Conservation (phyloP, 1,284 basidiomycete species). For the Sanghuangporus baumii region DNA sequence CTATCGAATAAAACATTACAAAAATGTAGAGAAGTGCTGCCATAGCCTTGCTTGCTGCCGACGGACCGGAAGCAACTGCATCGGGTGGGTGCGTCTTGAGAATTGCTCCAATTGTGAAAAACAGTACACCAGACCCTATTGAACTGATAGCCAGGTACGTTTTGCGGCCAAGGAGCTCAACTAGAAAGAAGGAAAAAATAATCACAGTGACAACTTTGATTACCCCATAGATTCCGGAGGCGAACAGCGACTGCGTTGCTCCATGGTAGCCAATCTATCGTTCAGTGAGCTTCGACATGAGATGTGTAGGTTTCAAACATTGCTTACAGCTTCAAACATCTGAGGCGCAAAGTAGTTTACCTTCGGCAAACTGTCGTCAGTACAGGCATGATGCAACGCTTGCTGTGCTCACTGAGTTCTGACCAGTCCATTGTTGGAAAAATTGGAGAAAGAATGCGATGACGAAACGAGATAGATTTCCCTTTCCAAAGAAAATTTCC, state of each 20-base stretch:
- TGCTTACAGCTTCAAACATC: conserved; percentile 59
- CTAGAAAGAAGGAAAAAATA: conserved; percentile 54
- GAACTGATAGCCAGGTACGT: conserved; percentile 61
- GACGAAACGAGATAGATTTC: conserved; percentile 65
- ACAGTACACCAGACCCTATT: conserved; percentile 49
- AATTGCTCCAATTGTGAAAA: conserved; percentile 67
- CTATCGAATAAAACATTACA: conserved; percentile 72
- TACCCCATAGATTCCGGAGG: conserved; percentile 79
- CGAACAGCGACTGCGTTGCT: conserved; percentile 58
- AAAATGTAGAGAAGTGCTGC: conserved; percentile 73
- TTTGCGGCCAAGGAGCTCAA: conserved; percentile 50
- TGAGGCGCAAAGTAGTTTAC: conserved; percentile 66
- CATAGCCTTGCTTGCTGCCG: conserved; percentile 59
- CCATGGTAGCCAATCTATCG: conserved; percentile 57
- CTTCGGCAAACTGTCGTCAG: neutral
- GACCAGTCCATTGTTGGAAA: conserved; percentile 63
- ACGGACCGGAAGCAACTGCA: conserved; percentile 28
- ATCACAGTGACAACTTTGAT: conserved; percentile 69
- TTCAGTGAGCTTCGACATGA: neutral
- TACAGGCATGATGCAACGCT: neutral
- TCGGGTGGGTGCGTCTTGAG: conserved; percentile 67
- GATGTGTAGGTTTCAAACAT: conserved; percentile 27
- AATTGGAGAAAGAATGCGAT: conserved; percentile 58
- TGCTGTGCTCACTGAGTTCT: conserved; percentile 45
- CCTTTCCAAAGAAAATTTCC: conserved; percentile 70